Evolutionary conservation across 108 stramenopile species (phyloP), one percentile per base, ranked within the genome.

Genomic region (Discostella pseudostelligera): DNA sequence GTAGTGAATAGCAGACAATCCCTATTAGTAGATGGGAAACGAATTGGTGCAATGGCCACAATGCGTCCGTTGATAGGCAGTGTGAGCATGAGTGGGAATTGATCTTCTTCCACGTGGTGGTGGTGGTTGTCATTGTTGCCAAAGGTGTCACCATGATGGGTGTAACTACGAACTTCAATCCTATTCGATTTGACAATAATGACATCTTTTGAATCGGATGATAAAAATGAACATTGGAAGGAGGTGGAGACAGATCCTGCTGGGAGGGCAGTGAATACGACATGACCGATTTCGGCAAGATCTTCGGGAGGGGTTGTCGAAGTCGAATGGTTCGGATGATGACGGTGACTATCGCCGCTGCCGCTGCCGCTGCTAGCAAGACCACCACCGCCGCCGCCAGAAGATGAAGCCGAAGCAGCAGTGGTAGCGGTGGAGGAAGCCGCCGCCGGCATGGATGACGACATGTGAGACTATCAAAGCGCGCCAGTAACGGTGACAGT

Each of bases 31-130:
- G 36, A 26, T 8, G 63, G 62, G 44, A 84, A 51, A 4, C 51
- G 49, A n/a, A 93, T 58, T 8, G 88, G 63, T 5, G 65, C 43
- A 28, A 93, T 26, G 28, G 67, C 55, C 2, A 81, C 75, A 44
- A 89, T 81, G 16, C 88, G 82, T 4, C 92, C 92, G 66, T 87
- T 74, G 63, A 93, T 83, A 21, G 92, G 88, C 28, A 80, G 63
- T 1, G 61, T 76, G 8, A 85, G 65, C 8, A 86, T 20, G 47
- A 92, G 50, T 1, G 91, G 91, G 46, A 92, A 83, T 55, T 74
- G 78, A 46, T 47, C 67, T 1, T 79, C 76, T 5, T 64, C 28
- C 25, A 14, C 43, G 17, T 44, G 39, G 42, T 50, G 48, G 10
- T 71, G 42, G 35, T 32, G 20, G 0, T 4, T 36, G 58, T 28